Evolutionary conservation across 139 green algal genomes (phyloP).

Genomic region (Mychonastes homosphaera): DNA sequence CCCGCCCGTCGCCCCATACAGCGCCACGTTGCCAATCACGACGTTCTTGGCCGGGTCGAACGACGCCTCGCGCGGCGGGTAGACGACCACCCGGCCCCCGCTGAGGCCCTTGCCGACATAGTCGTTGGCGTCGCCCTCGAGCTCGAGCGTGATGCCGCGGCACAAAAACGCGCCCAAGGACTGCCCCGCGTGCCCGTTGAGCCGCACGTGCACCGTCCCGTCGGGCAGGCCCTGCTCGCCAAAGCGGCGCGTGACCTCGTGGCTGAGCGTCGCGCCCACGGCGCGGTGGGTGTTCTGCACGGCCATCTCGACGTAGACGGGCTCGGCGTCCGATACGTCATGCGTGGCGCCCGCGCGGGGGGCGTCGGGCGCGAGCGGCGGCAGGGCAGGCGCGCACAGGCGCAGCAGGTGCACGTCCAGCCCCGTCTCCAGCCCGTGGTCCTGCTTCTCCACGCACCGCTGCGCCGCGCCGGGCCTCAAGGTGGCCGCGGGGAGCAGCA

Average conservation of each 20-base stretch:
- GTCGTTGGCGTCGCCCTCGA: conserved; percentile 91
- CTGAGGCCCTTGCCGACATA: conserved; percentile 90
- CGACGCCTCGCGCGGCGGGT: conserved; percentile 44
- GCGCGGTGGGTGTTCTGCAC: conserved; percentile 79
- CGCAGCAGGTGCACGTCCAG: conserved; percentile 77
- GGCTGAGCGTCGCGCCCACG: conserved; percentile 78
- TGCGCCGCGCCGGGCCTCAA: conserved; percentile 75
- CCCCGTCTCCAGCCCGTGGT: conserved; percentile 74
- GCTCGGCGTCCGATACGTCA: conserved; percentile 13
- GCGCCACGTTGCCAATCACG: conserved; percentile 88
- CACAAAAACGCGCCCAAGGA: conserved; percentile 72
- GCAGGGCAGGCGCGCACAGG: conserved; percentile 53
- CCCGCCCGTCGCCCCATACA: conserved; percentile 83
- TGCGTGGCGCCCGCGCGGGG: conserved; percentile 6
- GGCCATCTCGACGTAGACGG: conserved; percentile 60
- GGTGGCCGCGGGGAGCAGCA: conserved; percentile 70
- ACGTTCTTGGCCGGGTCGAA: conserved; percentile 80
- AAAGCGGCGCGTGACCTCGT: conserved; percentile 81
- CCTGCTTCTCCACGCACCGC: conserved; percentile 47
- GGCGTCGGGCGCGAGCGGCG: not conserved
- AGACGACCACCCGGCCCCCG: conserved; percentile 67
- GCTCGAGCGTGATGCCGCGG: conserved; percentile 69
- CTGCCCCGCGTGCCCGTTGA: conserved; percentile 83
- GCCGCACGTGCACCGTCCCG: conserved; percentile 79
- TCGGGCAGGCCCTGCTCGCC: conserved; percentile 62